Evolutionary conservation across 1,284 basidiomycete genomes (phyloP), one percentile per base, ranked within the genome.

Genomic region (Bondarzewia mesenterica): DNA sequence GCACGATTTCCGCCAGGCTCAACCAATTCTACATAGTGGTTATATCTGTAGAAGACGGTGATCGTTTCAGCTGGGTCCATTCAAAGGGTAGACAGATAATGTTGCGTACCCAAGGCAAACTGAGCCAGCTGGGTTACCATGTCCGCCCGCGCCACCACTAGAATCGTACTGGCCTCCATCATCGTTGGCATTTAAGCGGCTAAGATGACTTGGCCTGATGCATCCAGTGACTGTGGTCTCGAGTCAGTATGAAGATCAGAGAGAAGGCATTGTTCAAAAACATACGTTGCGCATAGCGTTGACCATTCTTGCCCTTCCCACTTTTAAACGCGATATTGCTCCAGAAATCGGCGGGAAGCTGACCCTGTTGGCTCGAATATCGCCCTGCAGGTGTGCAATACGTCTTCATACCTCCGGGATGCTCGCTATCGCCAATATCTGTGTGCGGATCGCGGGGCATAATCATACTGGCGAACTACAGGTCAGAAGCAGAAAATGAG

Each of bases 101-200:
- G n/a, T n/a, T n/a, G 61, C 64, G 37, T 52, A 73, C 70, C 73
- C 74, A 20, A 66, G 51, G 51, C 75, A 78, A 20, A 65, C 60
- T 50, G 72, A 75, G 16, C 68, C 72, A 23, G 62, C 56, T 2
- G 75, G 74, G 48, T 77, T 77, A 15, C 75, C 75, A 18, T 52
- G 54, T 7, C 73, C 72, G 21, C 63, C 64, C 4, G 52, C 58
- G 8, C 75, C 73, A 20, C 75, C 75, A 48, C 66, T 73, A n/a
- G 72, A 75, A 58, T 75, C 73, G 54, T 76, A 76, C 52, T 75
- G 73, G 15, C 73, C 75, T 23, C 74, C 74, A 7, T 52, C 63
- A 57, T 77, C 75, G 39, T 57, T 55, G 1, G 66, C 55, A 53
- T 74, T 74, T 8, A 77, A 58, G 5, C 70, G 63, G 48, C 62